Evolutionary conservation across 768 basidiomycete genomes (phyloP).

Genomic region (Auricularia sp.): DNA sequence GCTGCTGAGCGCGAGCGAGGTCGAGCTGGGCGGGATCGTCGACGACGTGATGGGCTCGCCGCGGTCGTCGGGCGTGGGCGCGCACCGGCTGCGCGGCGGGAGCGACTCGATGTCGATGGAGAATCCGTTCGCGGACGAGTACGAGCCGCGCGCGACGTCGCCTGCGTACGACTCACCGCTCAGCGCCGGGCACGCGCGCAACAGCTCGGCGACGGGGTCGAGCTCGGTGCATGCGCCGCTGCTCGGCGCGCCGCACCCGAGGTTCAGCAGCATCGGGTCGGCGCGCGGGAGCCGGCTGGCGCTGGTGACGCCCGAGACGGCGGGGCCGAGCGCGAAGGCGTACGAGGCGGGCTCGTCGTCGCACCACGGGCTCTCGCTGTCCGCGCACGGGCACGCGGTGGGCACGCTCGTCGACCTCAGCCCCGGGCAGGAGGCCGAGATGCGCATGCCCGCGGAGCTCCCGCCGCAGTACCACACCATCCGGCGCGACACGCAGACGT

Average conservation of each 20-base stretch:
- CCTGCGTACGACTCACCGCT: neutral
- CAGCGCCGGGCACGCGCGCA: no score
- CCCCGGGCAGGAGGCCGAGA: neutral
- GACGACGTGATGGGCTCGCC: slow-evolving; percentile 5
- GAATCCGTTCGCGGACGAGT: neutral
- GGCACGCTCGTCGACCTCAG: neutral
- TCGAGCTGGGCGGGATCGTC: slow-evolving; percentile 3
- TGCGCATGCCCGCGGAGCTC: neutral
- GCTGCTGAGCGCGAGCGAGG: slow-evolving; percentile 2
- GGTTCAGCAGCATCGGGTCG: neutral
- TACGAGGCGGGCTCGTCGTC: neutral
- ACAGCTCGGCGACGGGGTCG: no score
- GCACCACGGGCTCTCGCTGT: neutral
- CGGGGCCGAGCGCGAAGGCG: neutral
- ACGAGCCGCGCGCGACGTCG: neutral
- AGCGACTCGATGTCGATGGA: neutral
- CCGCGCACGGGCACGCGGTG: neutral
- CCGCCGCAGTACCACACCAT: slow-evolving; percentile 1
- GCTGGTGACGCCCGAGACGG: neutral
- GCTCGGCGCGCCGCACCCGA: neutral
- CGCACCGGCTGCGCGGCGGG: neutral
- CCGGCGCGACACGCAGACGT: neutral
- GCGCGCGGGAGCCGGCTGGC: neutral
- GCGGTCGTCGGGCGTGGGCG: neutral
- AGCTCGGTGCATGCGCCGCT: neutral